Conservation (phyloP, 768 basidiomycete species). For the Epithele typhae region DNA sequence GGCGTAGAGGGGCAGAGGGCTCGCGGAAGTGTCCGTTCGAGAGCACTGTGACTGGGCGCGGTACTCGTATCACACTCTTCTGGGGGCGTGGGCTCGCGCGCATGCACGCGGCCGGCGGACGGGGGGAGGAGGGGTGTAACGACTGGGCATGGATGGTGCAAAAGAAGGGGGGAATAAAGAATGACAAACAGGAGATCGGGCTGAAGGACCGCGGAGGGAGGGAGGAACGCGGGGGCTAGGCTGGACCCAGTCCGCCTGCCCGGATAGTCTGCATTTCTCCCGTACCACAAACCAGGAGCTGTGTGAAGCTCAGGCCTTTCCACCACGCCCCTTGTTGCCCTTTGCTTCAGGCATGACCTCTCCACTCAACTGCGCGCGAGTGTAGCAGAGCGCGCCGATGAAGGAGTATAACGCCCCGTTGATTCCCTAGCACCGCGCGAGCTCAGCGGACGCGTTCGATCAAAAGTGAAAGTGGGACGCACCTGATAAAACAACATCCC, state of each 20-base stretch:
- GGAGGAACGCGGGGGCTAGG: slow-evolving; percentile 13
- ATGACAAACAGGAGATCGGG: slow-evolving; percentile 15
- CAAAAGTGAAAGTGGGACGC: slow-evolving; percentile 16
- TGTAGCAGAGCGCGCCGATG: slow-evolving; percentile 65
- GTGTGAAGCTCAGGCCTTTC: slow-evolving; percentile 46
- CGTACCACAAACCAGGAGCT: slow-evolving; percentile 15
- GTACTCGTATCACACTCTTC: too few species aligned
- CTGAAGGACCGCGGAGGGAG: slow-evolving; percentile 2
- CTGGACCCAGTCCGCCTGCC: slow-evolving; percentile 22
- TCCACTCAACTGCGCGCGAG: slow-evolving; percentile 58
- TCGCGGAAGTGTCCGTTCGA: neutral
- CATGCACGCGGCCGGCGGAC: neutral
- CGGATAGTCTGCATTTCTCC: slow-evolving; percentile 18
- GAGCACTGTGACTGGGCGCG: too few species aligned
- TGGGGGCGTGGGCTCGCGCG: too few species aligned
- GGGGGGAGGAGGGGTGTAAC: neutral
- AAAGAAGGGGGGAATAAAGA: slow-evolving; percentile 9
- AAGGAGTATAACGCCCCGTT: slow-evolving; percentile 80
- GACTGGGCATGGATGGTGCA: slow-evolving; percentile 18
- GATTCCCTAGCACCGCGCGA: slow-evolving; percentile 60
- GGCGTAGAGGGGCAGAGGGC: too few species aligned
- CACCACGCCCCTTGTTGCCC: slow-evolving; percentile 54
- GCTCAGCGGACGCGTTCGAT: too few species aligned
- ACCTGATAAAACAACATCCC: slow-evolving; percentile 77
- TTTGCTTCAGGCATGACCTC: slow-evolving; percentile 68